These are phyloP conservation scores for Podila epicladia DNA, from an alignment of 192 early-diverging fungal species.

Conservation along the genomic window DNA sequence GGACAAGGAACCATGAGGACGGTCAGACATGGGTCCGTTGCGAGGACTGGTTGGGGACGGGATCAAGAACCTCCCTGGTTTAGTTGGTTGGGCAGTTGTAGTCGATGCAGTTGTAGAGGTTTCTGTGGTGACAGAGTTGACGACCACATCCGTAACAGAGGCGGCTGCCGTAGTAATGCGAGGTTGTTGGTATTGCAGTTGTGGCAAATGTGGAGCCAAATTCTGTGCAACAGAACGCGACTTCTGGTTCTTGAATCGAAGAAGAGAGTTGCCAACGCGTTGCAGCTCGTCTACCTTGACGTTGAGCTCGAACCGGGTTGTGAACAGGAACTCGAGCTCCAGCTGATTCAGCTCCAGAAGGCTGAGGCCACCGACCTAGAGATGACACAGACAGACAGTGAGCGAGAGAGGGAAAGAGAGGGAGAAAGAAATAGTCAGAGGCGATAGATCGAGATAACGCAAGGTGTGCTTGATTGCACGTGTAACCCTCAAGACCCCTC, in stretches of 20 bases:
- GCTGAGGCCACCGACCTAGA: slow-evolving; percentile 77
- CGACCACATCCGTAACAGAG: background rate
- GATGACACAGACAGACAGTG: no score
- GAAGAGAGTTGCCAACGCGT: slow-evolving; percentile 25
- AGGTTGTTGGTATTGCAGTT: background rate
- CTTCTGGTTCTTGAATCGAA: slow-evolving; percentile 21
- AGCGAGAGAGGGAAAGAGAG: no score
- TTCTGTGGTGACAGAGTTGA: background rate
- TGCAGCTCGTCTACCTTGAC: slow-evolving; percentile 73
- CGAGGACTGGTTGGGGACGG: slow-evolving; percentile 14
- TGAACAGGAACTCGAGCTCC: slow-evolving; percentile 79
- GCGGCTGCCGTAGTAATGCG: background rate
- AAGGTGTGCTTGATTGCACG: no score
- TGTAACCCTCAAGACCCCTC: no score
- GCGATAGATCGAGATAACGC: no score
- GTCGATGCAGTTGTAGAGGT: background rate
- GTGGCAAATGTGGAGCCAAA: slow-evolving; percentile 4
- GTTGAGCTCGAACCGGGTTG: slow-evolving; percentile 74
- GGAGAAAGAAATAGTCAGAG: no score
- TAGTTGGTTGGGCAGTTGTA: background rate
- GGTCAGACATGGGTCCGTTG: background rate
- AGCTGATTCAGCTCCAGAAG: slow-evolving; percentile 77
- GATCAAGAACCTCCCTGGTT: background rate
- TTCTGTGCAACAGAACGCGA: background rate
- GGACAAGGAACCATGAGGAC: background rate